Evolutionary conservation across 768 basidiomycete genomes (phyloP).

Genomic region (Lactarius vividus): DNA sequence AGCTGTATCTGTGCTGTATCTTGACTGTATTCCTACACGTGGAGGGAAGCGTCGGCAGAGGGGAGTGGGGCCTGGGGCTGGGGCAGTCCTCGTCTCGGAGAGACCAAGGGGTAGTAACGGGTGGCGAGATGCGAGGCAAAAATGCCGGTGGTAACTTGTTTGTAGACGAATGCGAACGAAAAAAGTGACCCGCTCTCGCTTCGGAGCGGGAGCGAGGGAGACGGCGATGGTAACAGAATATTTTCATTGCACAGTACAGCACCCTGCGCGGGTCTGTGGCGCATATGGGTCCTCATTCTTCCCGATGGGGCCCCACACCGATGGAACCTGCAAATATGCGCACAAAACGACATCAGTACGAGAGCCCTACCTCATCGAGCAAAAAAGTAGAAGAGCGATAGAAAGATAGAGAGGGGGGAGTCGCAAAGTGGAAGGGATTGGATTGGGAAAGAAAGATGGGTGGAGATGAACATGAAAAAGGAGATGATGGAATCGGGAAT

Average conservation of each 20-base stretch:
- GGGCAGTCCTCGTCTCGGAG: not conserved
- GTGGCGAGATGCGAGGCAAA: not conserved
- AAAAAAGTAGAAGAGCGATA: not conserved
- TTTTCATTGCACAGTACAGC: conserved; percentile 25
- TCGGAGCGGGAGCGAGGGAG: not conserved
- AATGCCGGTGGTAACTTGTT: not conserved
- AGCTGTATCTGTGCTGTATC: not conserved
- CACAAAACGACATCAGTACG: conserved; percentile 24
- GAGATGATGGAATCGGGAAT: not conserved
- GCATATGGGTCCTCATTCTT: conserved; percentile 93
- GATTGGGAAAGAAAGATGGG: not conserved
- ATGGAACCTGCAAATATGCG: conserved; percentile 63
- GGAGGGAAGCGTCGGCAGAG: not conserved
- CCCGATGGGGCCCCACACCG: conserved; percentile 95
- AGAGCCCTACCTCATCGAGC: not conserved
- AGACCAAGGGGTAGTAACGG: not conserved
- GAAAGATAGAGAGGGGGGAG: not conserved
- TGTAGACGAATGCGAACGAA: not conserved
- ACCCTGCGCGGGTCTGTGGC: conserved; percentile 39
- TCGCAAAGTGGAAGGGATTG: not conserved
- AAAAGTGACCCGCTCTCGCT: not conserved
- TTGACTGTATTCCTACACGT: not conserved
- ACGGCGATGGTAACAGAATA: not conserved
- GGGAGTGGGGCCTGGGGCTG: not conserved
- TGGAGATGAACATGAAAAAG: not conserved